Conservation (phyloP, 176 grass and related monocot genomes). For the Raddia distichophylla region DNA sequence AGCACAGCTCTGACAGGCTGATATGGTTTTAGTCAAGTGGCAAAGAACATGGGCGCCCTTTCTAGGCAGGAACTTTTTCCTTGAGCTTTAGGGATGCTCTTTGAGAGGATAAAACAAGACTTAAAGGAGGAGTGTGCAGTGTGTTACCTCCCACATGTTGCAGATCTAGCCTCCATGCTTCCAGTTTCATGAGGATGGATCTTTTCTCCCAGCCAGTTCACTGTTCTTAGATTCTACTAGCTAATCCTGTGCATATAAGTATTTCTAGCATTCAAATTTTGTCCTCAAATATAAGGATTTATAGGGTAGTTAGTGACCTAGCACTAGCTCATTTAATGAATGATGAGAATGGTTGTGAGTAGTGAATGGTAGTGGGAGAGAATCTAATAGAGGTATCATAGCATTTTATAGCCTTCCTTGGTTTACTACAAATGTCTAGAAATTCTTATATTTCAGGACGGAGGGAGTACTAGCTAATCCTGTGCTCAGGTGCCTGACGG, state of each 20-base stretch:
- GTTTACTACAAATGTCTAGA: too few relatives aligned
- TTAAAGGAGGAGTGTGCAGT: constrained; percentile 26
- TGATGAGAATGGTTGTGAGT: too few relatives aligned
- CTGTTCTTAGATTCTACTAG: constrained; percentile 20
- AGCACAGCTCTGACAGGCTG: constrained; percentile 45
- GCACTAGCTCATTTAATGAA: too few relatives aligned
- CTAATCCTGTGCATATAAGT: constrained; percentile 7
- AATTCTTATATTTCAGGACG: too few relatives aligned
- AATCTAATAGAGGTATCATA: too few relatives aligned
- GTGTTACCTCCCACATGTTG: constrained; percentile 1
- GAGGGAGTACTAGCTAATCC: constrained; percentile 6
- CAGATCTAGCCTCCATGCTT: constrained; percentile 29
- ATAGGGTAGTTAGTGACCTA: too few relatives aligned
- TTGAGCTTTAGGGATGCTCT: constrained; percentile 53
- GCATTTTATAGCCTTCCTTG: too few relatives aligned
- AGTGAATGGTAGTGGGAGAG: too few relatives aligned
- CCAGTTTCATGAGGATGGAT: constrained; percentile 18
- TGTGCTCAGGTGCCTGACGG: constrained; percentile 15
- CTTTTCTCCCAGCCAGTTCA: neutral
- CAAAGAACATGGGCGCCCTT: constrained; percentile 47
- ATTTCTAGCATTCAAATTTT: too few relatives aligned
- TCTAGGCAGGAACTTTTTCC: constrained; percentile 29
- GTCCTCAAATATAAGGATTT: too few relatives aligned
- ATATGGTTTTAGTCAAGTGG: constrained; percentile 32
- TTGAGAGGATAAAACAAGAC: constrained; percentile 44